Conservation (phyloP, 1,139 yeast species). For the Saccharomyces hybrid region DNA sequence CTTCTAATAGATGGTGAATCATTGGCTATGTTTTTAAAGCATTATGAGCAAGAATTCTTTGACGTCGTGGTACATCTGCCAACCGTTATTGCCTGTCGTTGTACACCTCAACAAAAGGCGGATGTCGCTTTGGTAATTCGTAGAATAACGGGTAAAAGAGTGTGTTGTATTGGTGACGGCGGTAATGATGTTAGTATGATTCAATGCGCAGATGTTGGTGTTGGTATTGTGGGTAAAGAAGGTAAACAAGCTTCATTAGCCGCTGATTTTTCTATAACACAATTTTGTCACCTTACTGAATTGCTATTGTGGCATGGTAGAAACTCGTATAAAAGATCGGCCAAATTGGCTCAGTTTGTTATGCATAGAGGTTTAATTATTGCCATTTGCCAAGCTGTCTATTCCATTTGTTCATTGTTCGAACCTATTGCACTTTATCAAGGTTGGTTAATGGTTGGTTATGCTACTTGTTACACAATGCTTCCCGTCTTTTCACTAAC, state of each 20-base stretch:
- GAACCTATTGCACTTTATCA: constrained; percentile 92
- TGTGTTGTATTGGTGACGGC: constrained; percentile 98
- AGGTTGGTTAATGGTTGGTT: constrained; percentile 98
- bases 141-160: constrained; percentile 74
- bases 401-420: constrained; percentile 73
- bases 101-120: constrained; percentile 98
- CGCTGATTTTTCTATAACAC: constrained; percentile 91
- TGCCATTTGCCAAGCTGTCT: constrained; percentile 94
- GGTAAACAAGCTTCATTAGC: constrained; percentile 96
- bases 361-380: constrained; percentile 93
- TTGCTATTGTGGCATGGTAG: constrained; percentile 95
- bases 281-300: constrained; percentile 82
- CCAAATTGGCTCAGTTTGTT: constrained; percentile 89
- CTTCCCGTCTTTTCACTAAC: constrained; percentile 95
- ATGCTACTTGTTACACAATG: constrained; percentile 95
- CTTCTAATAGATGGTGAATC: constrained; percentile 93
- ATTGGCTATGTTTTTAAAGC: constrained; percentile 56
- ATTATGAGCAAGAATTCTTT: constrained; percentile 64
- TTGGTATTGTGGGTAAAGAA: constrained; percentile 97
- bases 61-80: constrained; percentile 70
- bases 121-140: constrained; percentile 82
- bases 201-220: constrained; percentile 97
- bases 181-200: constrained; percentile 99
- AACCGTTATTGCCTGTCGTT: constrained; percentile 93
- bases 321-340: constrained; percentile 90